Base-by-base conservation (phyloP, 2,329 filamentous ascomycete genomes). In the Trichoderma aggressivum region DNA sequence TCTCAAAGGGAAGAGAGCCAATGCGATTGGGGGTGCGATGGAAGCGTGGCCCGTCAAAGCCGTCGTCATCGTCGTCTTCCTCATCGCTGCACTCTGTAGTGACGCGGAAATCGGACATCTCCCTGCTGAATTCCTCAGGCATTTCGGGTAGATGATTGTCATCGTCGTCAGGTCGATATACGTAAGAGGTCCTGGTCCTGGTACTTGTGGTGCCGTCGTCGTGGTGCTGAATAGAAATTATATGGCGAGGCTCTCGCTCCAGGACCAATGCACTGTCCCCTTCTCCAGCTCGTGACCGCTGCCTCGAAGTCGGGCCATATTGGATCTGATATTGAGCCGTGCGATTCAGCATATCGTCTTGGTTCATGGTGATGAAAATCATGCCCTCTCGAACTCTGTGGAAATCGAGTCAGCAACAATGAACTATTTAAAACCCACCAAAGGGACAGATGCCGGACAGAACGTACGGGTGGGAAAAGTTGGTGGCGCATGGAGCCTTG, bases 351-450 rank as follows among this genome's bases (percentile, higher is more conserved):
- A 96, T 83, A 72, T 96, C 91, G 75, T 97, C 90, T 47, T 90
- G 88, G 53, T 90, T 88, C 94, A 98, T 97, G 59, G 93, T 89
- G 32, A 98, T 87, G 78, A 98, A 98, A 1, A 98, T 88, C 87
- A 98, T 91, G 58, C 96, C 95, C 86, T 97, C 92, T 81, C 95
- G 91, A 67, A 97, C 91, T 68, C 93, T 95, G 78, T 70, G 60
- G 21, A 69, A 70, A 73, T 71, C 71, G 67, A 73, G 70, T 73
- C 74, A 71, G 71, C 65, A 86, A 81, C 28, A 64, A 18, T 21
- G 6, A 24, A 59, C 36, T 16, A 68, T 26, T 18, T 18, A 28
- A 47, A 16, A 21, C 43, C 43, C n/a, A 21, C 43, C 43, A 47
- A 32, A 50, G 32, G 39, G 16, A 36, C 32, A 24, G 14, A 61